Percentiles rank a stretch among this genome's conserved stretches.
phyloP scores from a whole-genome alignment of 805 yeast species.

The Barnettozyma pratensis region DNA sequence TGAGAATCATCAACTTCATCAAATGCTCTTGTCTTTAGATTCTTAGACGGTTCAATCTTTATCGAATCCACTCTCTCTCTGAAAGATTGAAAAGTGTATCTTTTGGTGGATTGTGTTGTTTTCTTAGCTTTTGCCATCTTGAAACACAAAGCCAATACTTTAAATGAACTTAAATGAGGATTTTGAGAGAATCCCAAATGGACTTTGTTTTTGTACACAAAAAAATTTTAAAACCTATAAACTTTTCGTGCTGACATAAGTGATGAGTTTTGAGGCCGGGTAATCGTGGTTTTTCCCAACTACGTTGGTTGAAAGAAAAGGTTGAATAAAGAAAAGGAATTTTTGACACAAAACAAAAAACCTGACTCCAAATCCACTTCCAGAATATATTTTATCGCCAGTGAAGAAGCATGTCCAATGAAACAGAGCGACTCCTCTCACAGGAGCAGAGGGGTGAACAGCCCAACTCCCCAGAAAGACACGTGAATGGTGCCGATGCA shows the following conservation, averaged over 20 bases:
- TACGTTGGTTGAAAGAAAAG: too few relatives aligned
- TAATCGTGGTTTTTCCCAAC: neutral
- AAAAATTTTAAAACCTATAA: neutral
- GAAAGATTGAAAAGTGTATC: conserved; percentile 68
- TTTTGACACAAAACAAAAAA: conserved; percentile 1
- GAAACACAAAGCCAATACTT: neutral
- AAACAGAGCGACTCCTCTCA: neutral
- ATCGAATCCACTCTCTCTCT: conserved; percentile 79
- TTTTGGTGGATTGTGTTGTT: conserved; percentile 50
- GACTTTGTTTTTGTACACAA: neutral
- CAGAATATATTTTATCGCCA: too few relatives aligned
- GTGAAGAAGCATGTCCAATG: neutral
- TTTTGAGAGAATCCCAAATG: neutral
- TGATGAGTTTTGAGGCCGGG: conserved; percentile 5
- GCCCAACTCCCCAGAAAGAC: neutral
- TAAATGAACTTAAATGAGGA: neutral
- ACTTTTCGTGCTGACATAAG: conserved; percentile 1
- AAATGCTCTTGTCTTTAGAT: conserved; percentile 52
- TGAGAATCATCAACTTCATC: conserved; percentile 74
- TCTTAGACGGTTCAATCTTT: conserved; percentile 70
- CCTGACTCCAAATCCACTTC: too few relatives aligned
- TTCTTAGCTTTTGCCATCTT: conserved; percentile 26
- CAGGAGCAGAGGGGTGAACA: neutral
- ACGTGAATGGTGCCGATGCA: neutral
- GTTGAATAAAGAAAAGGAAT: too few relatives aligned